These are phyloP conservation scores for Aspergillus sp. DNA, from an alignment of 2,329 filamentous ascomycete species.

Conservation along the genomic window DNA sequence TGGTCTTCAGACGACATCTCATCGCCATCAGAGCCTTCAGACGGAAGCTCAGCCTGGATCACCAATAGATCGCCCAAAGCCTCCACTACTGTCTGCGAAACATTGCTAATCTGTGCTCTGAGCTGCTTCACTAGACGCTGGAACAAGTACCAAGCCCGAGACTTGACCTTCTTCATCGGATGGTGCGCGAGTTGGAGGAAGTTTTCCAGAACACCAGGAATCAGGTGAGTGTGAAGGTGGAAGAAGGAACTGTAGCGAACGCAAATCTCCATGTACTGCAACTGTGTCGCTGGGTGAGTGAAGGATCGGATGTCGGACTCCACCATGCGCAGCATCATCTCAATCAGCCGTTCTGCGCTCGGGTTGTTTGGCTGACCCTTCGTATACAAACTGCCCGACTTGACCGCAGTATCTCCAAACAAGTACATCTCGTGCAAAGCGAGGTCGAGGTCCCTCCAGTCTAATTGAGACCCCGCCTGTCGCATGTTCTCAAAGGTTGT, in stretches of 20 bases:
- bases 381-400: slow-evolving; percentile 80
- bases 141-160: slow-evolving; percentile 96
- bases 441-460: slow-evolving; percentile 94
- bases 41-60: slow-evolving; percentile 86
- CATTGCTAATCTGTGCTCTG: slow-evolving; percentile 79
- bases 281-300: slow-evolving; percentile 85
- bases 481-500: slow-evolving; percentile 83
- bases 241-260: slow-evolving; percentile 94
- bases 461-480: slow-evolving; percentile 73
- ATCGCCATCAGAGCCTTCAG: slow-evolving; percentile 75
- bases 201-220: slow-evolving; percentile 84
- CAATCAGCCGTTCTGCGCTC: slow-evolving; percentile 79
- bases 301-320: slow-evolving; percentile 86
- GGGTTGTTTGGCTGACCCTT: slow-evolving; percentile 81
- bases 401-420: slow-evolving; percentile 92
- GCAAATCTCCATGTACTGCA: slow-evolving; percentile 99
- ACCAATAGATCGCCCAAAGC: slow-evolving; percentile 85
- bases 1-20: slow-evolving; percentile 96
- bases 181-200: slow-evolving; percentile 92
- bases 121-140: slow-evolving; percentile 89
- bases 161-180: slow-evolving; percentile 81
- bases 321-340: slow-evolving; percentile 96
- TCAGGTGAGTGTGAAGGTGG: slow-evolving; percentile 78
- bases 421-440: slow-evolving; percentile 94
- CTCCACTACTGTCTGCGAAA: slow-evolving; percentile 88